Evolutionary conservation across 2,329 filamentous ascomycete species (phyloP), one percentile per base, ranked within the genome.

Genomic region (Botrytis sinoallii): DNA sequence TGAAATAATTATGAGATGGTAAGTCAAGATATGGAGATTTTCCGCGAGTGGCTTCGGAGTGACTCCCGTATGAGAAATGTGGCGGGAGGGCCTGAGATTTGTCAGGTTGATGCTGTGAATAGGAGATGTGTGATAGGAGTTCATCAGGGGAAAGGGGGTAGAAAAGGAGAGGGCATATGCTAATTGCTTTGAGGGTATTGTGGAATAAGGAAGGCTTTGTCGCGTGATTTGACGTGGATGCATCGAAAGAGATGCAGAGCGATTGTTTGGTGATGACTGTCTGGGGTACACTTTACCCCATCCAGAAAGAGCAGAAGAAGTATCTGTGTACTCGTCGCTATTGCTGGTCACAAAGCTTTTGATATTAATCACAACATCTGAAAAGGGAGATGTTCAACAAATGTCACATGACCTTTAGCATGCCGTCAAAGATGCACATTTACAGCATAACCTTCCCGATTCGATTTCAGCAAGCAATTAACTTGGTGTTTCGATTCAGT

Each of bases 11-110:
- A n/a, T 67, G 46, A 38, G 44, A 67, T 25, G 46, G 9, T 25
- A 29, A 57, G 46, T 9, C n/a, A 32, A 25, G 4, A 9, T 8
- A 42, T 55, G 65, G 65, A 66, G 29, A 38, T 67, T 52, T 20
- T 67, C 64, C 64, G 32, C 65, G 20, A 20, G 65, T 57, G 35
- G 46, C 65, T 68, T 68, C 46, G 65, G 65, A 68, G 35, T 40
- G 65, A 35, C 25, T 68, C 29, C 48, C 48, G 35, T n/a, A 68
- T 57, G 35, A 35, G 65, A 57, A 16, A 32, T 57, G 25, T 68
- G 48, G 48, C 48, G 65, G n/a, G 35, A 25, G 35, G 25, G 46
- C 22, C 10, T 12, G 32, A 52, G 65, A 35, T 38, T n/a, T 52
- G 9, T 52, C 29, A n/a, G 29, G 52, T 68, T 29, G 52, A 29